These are phyloP conservation scores for Dothideomycetes sp. DNA, from an alignment of 2,329 filamentous ascomycete genomes.

Conservation along the genomic window DNA sequence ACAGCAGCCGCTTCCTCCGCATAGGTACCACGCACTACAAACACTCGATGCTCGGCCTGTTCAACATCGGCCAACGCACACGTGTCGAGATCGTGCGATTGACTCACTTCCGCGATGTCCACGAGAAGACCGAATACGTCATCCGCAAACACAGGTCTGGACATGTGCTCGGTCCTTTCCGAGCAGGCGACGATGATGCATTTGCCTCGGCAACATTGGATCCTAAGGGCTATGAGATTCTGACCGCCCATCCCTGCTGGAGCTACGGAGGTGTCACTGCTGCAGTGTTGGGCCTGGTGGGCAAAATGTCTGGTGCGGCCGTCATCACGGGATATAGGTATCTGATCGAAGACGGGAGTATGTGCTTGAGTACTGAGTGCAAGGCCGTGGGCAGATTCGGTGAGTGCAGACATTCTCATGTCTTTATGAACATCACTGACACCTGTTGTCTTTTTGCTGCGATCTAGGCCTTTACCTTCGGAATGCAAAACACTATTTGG, in stretches of 20 bases:
- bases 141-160: conserved; percentile 66
- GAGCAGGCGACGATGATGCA: conserved; percentile 24
- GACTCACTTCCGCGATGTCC: conserved; percentile 61
- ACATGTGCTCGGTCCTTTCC: conserved; percentile 44
- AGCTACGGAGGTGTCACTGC: too few relatives aligned
- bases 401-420: too few relatives aligned
- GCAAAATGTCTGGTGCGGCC: too few relatives aligned
- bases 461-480: too few relatives aligned
- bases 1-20: not conserved
- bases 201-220: conserved; percentile 55
- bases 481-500: too few relatives aligned
- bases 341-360: too few relatives aligned
- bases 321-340: too few relatives aligned
- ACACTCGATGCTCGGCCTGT: conserved; percentile 67
- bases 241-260: conserved; percentile 62
- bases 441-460: too few relatives aligned
- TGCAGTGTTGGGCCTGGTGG: too few relatives aligned
- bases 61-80: conserved; percentile 59
- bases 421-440: too few relatives aligned
- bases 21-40: conserved; percentile 28
- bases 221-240: conserved; percentile 64
- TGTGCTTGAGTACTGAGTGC: too few relatives aligned
- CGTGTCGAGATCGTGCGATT: conserved; percentile 61
- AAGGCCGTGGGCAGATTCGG: too few relatives aligned
- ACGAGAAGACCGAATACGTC: conserved; percentile 52